Evolutionary conservation across 2,329 filamentous ascomycete genomes (phyloP).

Genomic region (Epichloe coenophiala): DNA sequence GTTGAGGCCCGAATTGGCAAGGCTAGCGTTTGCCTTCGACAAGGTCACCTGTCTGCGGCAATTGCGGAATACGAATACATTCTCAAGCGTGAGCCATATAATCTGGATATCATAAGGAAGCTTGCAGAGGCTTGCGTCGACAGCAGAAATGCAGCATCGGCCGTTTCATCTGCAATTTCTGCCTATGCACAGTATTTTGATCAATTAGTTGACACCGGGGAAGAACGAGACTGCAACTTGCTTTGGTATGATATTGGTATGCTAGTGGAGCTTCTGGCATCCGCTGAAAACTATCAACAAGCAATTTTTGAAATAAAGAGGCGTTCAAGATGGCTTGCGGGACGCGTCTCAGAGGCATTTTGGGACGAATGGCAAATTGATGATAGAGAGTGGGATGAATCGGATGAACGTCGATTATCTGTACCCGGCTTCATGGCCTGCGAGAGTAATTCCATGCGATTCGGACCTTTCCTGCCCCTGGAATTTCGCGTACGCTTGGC

Average conservation of each 20-base stretch:
- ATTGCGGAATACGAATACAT: conserved; percentile 43
- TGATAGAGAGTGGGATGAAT: conserved; percentile 79
- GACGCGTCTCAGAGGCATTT: conserved; percentile 55
- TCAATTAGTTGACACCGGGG: conserved; percentile 22
- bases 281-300: conserved; percentile 45
- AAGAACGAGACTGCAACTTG: conserved; percentile 23
- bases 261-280: conserved; percentile 68
- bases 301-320: conserved; percentile 59
- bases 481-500: conserved; percentile 78
- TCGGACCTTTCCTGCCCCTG: conserved; percentile 62
- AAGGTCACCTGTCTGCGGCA: conserved; percentile 39
- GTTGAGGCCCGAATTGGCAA: conserved; percentile 45
- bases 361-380: conserved; percentile 65
- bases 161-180: conserved; percentile 26
- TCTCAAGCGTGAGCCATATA: conserved; percentile 36
- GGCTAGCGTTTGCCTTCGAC: conserved; percentile 42
- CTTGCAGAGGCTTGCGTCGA: conserved; percentile 44
- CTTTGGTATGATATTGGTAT: conserved; percentile 76
- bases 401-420: conserved; percentile 51
- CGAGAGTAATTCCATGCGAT: conserved; percentile 40
- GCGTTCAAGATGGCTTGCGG: conserved; percentile 70
- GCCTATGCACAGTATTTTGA: conserved; percentile 37
- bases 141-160: conserved; percentile 29
- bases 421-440: conserved; percentile 47
- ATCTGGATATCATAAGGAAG: conserved; percentile 41